A percentile compares a stretch with the other conserved stretches of the same genome.
Evolutionary conservation across 73 alveolate genomes (phyloP).

Genomic region (Uronychia setigera): DNA sequence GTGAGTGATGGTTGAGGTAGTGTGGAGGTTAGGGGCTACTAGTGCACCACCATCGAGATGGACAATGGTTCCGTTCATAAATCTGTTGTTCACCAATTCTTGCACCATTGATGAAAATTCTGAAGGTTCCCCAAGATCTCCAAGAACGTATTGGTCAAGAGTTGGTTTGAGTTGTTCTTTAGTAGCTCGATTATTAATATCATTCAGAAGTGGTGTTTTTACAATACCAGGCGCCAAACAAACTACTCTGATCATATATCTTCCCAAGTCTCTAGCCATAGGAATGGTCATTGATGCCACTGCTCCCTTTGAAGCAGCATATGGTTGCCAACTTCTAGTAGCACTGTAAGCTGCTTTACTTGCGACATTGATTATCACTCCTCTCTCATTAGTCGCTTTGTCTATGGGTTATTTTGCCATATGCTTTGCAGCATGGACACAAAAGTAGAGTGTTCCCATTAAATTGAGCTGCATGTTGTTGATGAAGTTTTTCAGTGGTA

Average conservation of each 20-base stretch:
- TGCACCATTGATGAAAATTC: too few relatives aligned
- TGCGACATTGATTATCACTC: conserved; percentile 88
- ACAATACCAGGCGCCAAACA: conserved; percentile 93
- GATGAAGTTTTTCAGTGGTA: too few relatives aligned
- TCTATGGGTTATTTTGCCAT: conserved; percentile 66
- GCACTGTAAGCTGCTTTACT: conserved; percentile 91
- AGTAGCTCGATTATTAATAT: too few relatives aligned
- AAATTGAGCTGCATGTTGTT: conserved; percentile 76
- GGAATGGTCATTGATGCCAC: conserved; percentile 91
- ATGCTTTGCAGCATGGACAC: conserved; percentile 75
- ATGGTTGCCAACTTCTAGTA: conserved; percentile 81
- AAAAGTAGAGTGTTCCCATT: conserved; percentile 81
- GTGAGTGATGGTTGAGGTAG: too few relatives aligned
- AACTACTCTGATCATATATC: conserved; percentile 82
- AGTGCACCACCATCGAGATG: too few relatives aligned
- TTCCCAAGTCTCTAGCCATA: conserved; percentile 95
- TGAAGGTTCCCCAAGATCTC: too few relatives aligned
- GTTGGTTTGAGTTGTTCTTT: too few relatives aligned
- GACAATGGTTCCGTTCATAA: too few relatives aligned
- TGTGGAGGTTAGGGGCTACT: too few relatives aligned
- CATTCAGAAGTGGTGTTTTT: too few relatives aligned
- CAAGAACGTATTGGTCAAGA: too few relatives aligned
- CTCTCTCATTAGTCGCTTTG: conserved; percentile 75
- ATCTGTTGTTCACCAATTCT: too few relatives aligned
- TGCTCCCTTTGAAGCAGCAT: conserved; percentile 94